Evolutionary conservation across 371 early-diverging fungal genomes (phyloP), one percentile per base, ranked within the genome.

Genomic region (Cladochytrium tenue): DNA sequence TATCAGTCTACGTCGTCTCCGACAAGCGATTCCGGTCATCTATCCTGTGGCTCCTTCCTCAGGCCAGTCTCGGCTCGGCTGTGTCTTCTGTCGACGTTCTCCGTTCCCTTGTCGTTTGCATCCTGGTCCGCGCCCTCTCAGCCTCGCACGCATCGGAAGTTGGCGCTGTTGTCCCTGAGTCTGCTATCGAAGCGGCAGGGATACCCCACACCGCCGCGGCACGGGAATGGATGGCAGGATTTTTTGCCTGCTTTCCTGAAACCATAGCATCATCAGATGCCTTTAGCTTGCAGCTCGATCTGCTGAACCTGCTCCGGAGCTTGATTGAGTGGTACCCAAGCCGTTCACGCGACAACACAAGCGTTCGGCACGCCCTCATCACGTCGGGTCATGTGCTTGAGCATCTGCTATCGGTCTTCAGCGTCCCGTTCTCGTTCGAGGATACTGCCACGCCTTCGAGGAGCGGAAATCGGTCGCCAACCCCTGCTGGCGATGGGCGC

Each of bases 241-340:
- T 56, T 51, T 58, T 70, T 20, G 65, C 51, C 33, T 68, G 62
- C 30, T 73, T 77, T 51, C 66, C 68, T 20, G 50, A 13, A 2
- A 31, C 26, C 15, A 67, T 70, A 31, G 27, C 4, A n/a, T 31
- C n/a, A 20, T 32, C 2, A 35, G 25, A 20, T 10, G 13, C 1
- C 27, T 66, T 2, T 57, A 65, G n/a, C 36, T n/a, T 67, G 23
- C 67, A 73, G 33, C 25, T 68, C 7, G 30, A 57, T 3, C 64
- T 76, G 0, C 51, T 76, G n/a, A 36, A 61, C 23, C 53, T 65
- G 17, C 23, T 76, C 3, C 32, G 59, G 20, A 26, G 34, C 32
- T 27, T 76, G 15, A 51, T 73, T 36, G 34, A 35, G 26, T 7
- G 51, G 25, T 57, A 30, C 31, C 63, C 62, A 31, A 36, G 64